Base-by-base conservation (phyloP, 768 basidiomycete genomes). In the Boletus sensibilis region DNA sequence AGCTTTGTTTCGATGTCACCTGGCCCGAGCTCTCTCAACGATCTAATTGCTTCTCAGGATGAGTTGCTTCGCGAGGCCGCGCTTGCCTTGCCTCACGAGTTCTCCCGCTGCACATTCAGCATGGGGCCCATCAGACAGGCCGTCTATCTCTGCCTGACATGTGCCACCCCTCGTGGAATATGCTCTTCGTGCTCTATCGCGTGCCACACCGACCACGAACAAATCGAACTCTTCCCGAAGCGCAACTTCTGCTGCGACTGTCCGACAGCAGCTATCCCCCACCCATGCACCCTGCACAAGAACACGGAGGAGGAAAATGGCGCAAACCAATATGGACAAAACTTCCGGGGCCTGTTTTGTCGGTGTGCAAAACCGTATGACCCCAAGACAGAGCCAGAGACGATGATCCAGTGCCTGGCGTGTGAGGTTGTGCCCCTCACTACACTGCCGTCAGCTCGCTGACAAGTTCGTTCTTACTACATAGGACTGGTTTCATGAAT, bases 401-500 rank as follows among this genome's bases (percentile, higher is more conserved):
- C 90, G 3, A 94, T 94, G 92, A 86, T 93, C 31, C 92, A 94
- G 74, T 94, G 92, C 68, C 72, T 93, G 50, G 76, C 84, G 18
- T 94, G 92, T 71, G 92, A 94, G 80, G 91, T 92, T 60, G 53
- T 56, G 29, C 46, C 25, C 25, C 4, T 27, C 2, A 33, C 34
- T 18, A 11, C 20, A 16, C 4, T 25, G 8, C 25, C 18, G 20
- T 21, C 29, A 5, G 4, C 27, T 42, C 18, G 10, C 43, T 69
- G 49, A 67, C 47, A 7, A 7, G 27, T 29, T 20, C 14, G 4
- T 6, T 42, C 27, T 3, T 34, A 53, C 43, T 58, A 16, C 11
- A 21, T 40, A 92, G 90, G 91, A 94, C 66, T 94, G 92, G 92
- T 94, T 86, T 71, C 92, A 94, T 63, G 92, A 94, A 74, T 92